A percentile compares a stretch with the other conserved stretches of the same genome.
phyloP scores from a whole-genome alignment of 345 rosid species.

The Lepidium didymum region DNA sequence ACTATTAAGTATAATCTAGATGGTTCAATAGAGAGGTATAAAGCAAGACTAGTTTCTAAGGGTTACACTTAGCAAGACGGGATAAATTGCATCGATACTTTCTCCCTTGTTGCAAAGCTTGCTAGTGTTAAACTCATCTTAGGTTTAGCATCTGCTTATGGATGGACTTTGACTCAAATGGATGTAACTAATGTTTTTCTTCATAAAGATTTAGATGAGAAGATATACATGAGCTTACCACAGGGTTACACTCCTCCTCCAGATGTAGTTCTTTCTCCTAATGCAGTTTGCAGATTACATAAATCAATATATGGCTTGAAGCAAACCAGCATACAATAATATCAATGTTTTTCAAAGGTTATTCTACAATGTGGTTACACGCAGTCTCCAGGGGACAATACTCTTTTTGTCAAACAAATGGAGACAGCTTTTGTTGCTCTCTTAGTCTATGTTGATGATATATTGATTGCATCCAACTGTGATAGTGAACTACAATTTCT shows the following conservation, averaged over 20 bases:
- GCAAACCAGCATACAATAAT: too few relatives aligned
- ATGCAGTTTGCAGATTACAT: too few relatives aligned
- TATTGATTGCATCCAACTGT: too few relatives aligned
- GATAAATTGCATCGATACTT: neutral
- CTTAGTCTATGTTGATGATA: too few relatives aligned
- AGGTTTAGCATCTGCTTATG: neutral
- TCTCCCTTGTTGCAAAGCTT: neutral
- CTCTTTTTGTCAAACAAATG: too few relatives aligned
- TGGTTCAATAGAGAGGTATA: neutral
- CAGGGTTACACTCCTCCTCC: neutral
- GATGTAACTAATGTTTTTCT: neutral
- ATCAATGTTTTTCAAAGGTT: too few relatives aligned
- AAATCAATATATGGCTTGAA: too few relatives aligned
- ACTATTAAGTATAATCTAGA: neutral
- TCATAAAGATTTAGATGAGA: neutral
- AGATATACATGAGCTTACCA: neutral
- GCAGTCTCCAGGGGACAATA: too few relatives aligned
- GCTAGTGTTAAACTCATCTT: neutral
- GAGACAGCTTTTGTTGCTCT: too few relatives aligned
- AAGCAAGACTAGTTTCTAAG: neutral
- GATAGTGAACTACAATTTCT: too few relatives aligned
- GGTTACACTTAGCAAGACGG: neutral
- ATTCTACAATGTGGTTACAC: too few relatives aligned
- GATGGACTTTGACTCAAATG: neutral
- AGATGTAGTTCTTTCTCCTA: fast-evolving